Evolutionary conservation across 192 early-diverging fungal species (phyloP).

Genomic region (Coemansia sp.): DNA sequence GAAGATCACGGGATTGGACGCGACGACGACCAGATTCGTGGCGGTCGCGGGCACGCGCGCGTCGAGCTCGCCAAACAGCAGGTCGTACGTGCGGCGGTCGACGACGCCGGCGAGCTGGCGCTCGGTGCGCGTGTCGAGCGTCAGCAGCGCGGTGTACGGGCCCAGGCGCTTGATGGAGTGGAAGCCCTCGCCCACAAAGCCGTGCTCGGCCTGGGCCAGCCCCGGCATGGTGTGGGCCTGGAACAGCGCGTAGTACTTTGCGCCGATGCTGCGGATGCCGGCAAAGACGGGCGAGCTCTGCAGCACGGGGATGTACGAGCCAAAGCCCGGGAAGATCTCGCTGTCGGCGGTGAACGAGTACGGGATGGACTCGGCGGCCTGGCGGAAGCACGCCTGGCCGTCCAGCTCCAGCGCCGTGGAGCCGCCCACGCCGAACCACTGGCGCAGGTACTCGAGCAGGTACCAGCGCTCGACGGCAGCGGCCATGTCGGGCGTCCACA

Average conservation of each 20-base stretch:
- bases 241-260: constrained; percentile 78
- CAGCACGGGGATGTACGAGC: constrained; percentile 67
- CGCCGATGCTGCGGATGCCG: constrained; percentile 66
- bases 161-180: constrained; percentile 67
- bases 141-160: constrained; percentile 63
- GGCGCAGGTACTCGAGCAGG: constrained; percentile 60
- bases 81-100: constrained; percentile 61
- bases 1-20: constrained; percentile 71
- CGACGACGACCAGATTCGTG: constrained; percentile 67
- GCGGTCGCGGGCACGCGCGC: constrained; percentile 54
- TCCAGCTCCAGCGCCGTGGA: constrained; percentile 18
- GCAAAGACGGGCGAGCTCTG: constrained; percentile 64
- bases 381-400: constrained; percentile 54
- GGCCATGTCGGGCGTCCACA: constrained; percentile 61
- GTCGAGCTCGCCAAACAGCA: constrained; percentile 57
- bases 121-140: constrained; percentile 72
- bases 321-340: constrained; percentile 76
- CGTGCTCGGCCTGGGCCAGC: constrained; percentile 58
- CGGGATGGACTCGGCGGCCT: constrained; percentile 69
- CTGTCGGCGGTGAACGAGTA: constrained; percentile 79
- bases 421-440: constrained; percentile 50
- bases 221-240: constrained; percentile 73
- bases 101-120: constrained; percentile 64
- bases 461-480: constrained; percentile 63
- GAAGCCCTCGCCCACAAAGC: constrained; percentile 55